phyloP scores from a whole-genome alignment of 2,329 filamentous ascomycete genomes.

The Malbranchea zuffiana region DNA sequence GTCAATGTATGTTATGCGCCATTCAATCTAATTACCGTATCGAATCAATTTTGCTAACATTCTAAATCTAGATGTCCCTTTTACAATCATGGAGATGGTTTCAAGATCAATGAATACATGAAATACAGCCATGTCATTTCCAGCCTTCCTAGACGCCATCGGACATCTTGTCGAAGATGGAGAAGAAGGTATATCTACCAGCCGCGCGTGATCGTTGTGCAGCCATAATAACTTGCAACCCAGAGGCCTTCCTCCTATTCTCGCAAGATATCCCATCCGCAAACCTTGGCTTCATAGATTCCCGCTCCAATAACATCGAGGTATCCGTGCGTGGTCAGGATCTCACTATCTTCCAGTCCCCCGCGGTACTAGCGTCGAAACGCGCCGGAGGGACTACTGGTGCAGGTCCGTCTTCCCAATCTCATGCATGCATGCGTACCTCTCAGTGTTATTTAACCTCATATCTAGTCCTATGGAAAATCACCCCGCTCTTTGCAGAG shows the following conservation, averaged over 20 bases:
- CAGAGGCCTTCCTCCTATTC: slow-evolving; percentile 84
- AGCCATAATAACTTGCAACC: not conserved
- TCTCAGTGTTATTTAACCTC: not conserved
- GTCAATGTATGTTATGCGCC: too few relatives aligned
- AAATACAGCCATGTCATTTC: slow-evolving; percentile 13
- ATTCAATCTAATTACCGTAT: too few relatives aligned
- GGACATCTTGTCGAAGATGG: slow-evolving; percentile 18
- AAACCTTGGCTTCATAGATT: slow-evolving; percentile 76
- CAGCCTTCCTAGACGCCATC: slow-evolving; percentile 18
- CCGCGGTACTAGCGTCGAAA: slow-evolving; percentile 65
- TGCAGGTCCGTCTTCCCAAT: too few relatives aligned
- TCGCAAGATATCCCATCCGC: slow-evolving; percentile 61
- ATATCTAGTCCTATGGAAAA: slow-evolving; percentile 69
- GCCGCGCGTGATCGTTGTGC: not conserved
- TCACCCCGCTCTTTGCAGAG: slow-evolving; percentile 68
- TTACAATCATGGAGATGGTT: too few relatives aligned
- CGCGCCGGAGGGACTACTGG: slow-evolving; percentile 64
- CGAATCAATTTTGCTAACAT: too few relatives aligned
- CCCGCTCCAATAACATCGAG: slow-evolving; percentile 53
- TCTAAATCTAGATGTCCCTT: too few relatives aligned
- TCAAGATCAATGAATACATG: too few relatives aligned
- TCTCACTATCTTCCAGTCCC: slow-evolving; percentile 71
- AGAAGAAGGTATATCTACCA: slow-evolving; percentile 37
- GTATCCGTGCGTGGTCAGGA: slow-evolving; percentile 59
- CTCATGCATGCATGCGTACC: too few relatives aligned